These are phyloP conservation scores for Bipolaris zeicola DNA, from an alignment of 2,329 filamentous ascomycete genomes.

Conservation along the genomic window DNA sequence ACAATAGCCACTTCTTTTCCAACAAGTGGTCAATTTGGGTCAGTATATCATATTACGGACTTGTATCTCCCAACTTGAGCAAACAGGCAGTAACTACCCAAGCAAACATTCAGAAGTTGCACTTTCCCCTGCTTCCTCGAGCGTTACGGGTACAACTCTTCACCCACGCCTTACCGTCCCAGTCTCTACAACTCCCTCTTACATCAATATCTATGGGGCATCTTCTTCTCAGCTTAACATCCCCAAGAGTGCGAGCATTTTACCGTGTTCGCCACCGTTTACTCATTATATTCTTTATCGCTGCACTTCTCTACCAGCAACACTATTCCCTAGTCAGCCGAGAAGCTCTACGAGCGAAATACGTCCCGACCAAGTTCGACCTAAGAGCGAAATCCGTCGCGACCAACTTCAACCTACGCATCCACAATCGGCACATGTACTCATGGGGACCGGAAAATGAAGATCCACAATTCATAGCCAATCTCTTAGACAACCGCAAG, in stretches of 20 bases:
- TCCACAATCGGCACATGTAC: not conserved
- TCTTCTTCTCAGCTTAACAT: slow-evolving; percentile 6
- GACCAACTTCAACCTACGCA: slow-evolving; percentile 17
- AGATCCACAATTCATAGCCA: slow-evolving; percentile 17
- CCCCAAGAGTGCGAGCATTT: slow-evolving; percentile 12
- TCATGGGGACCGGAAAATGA: slow-evolving; percentile 13
- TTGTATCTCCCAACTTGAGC: not conserved
- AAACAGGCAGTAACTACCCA: not conserved
- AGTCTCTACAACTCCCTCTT: not conserved
- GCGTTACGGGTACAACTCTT: not conserved
- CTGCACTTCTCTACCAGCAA: slow-evolving; percentile 26
- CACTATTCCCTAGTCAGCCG: slow-evolving; percentile 25
- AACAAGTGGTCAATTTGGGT: not conserved
- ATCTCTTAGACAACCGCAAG: slow-evolving; percentile 25
- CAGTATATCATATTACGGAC: not conserved
- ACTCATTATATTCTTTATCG: slow-evolving; percentile 19
- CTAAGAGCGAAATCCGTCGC: slow-evolving; percentile 30
- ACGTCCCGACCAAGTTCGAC: slow-evolving; percentile 25
- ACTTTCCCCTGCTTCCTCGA: slow-evolving; percentile 1
- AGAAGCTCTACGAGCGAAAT: slow-evolving; percentile 29
- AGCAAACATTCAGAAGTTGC: not conserved
- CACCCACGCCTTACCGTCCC: not conserved
- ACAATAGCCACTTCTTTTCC: slow-evolving; percentile 2
- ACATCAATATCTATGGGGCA: slow-evolving; percentile 14
- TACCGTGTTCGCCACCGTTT: slow-evolving; percentile 20